A percentile compares a stretch with the other conserved stretches of the same genome.
Conservation (phyloP, 768 basidiomycete genomes). For the Panaeolus cyanescens region DNA sequence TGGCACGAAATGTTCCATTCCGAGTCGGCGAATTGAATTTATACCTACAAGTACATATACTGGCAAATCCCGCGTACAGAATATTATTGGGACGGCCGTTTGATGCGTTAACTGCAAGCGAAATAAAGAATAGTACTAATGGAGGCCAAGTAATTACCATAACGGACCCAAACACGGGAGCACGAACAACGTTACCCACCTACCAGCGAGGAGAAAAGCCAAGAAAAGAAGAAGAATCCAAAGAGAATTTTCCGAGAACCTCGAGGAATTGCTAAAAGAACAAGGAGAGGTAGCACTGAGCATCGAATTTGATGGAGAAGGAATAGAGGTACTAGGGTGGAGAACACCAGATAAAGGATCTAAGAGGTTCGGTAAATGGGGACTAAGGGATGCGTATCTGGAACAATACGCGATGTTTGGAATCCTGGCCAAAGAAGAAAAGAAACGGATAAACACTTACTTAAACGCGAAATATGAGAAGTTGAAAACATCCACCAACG, state of each 20-base stretch:
- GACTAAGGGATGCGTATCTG: conserved; percentile 4
- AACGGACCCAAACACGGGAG: conserved; percentile 20
- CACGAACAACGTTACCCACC: conserved; percentile 13
- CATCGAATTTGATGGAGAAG: conserved; percentile 8
- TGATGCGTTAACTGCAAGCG: conserved; percentile 14
- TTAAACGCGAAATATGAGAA: not conserved
- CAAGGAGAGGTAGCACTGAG: conserved; percentile 14
- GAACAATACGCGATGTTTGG: not conserved
- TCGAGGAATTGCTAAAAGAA: conserved; percentile 12
- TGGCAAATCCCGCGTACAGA: conserved; percentile 22
- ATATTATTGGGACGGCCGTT: conserved; percentile 25
- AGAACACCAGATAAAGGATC: not conserved
- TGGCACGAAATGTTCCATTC: conserved; percentile 6
- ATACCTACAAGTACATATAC: conserved; percentile 27
- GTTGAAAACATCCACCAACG: not conserved
- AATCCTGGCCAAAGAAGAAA: not conserved
- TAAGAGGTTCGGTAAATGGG: not conserved
- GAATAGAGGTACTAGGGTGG: conserved; percentile 2
- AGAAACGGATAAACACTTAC: conserved; percentile 2
- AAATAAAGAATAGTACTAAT: conserved; percentile 13
- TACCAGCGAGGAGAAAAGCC: conserved; percentile 5
- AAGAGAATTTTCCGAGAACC: not conserved
- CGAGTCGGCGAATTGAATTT: conserved; percentile 18
- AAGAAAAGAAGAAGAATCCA: not conserved
- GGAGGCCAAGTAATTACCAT: conserved; percentile 16